phyloP scores from a whole-genome alignment of 306 rosid species.

The Abrus pulchellus region DNA sequence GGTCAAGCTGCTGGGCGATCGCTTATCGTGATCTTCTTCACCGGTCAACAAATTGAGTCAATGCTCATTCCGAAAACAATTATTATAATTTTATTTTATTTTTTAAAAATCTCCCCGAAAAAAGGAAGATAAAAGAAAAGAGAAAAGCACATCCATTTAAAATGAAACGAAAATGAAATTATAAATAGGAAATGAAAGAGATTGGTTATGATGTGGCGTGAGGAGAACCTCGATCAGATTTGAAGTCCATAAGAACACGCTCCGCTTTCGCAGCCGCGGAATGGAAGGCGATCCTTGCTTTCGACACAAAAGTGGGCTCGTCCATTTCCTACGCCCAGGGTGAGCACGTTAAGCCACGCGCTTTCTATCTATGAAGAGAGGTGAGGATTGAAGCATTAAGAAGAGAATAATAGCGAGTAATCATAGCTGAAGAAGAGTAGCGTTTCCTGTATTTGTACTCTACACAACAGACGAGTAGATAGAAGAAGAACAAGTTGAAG shows the following conservation, averaged over 20 bases:
- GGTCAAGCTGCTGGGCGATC: slow-evolving; percentile 51
- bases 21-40: slow-evolving; percentile 75
- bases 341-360: slow-evolving; percentile 34
- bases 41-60: slow-evolving; percentile 54
- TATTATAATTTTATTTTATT: neutral
- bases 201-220: slow-evolving; percentile 30
- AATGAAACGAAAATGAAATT: neutral
- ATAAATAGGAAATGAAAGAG: neutral
- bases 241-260: slow-evolving; percentile 80
- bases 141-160: slow-evolving; percentile 25
- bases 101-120: neutral
- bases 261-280: slow-evolving; percentile 99
- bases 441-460: slow-evolving; percentile 16
- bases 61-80: slow-evolving; percentile 36
- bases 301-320: slow-evolving; percentile 81
- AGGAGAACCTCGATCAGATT: slow-evolving; percentile 82
- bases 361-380: neutral
- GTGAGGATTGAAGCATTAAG: neutral
- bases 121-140: neutral
- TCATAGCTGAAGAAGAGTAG: neutral
- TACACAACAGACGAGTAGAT: neutral
- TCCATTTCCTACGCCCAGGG: slow-evolving; percentile 67
- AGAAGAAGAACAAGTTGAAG: neutral
- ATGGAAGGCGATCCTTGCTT: slow-evolving; percentile 95
- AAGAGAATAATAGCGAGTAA: neutral